Base-by-base conservation (phyloP, 1,139 yeast genomes). In the Saccharomycopsis hybrid region DNA sequence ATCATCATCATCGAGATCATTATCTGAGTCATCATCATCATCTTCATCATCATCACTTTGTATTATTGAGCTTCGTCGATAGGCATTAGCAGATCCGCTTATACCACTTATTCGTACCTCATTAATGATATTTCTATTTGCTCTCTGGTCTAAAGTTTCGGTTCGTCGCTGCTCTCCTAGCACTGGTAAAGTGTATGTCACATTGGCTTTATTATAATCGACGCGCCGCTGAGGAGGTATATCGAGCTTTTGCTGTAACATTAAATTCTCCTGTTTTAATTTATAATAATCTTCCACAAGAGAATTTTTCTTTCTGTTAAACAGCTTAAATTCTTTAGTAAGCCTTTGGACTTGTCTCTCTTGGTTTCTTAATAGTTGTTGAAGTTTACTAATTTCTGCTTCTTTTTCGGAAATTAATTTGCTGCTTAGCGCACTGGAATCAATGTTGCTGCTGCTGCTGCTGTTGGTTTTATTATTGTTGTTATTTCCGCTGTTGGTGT, bases 11-110 rank as follows among this genome's bases (percentile, higher is more conserved):
- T 30, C 25, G 29, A 29, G 9, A 13, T 48, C 50, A 2, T 39
- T 42, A 9, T 50, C 50, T 4, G 49, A 47, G 24, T 47, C 50
- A 13, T 41, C 50, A 18, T 47, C 50, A 29, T 48, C 51, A 40
- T 50, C 53, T 24, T 50, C 53, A 24, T 50, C 53, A 28, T 51
- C 52, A 27, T 51, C 54, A 35, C 54, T 51, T 41, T 51, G 54
- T 5, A 51, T 29, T 13, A 48, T 32, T 31, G 38, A 28, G 37
- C 42, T 49, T 13, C 9, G 35, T 33, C 29, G 30, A 8, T 41
- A 27, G 35, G 40, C 39, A 9, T 7, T 36, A 5, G 7, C 7
- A 24, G 18, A 13, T 5, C 39, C 18, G 18, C 18, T 18, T 11
- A 9, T 36, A 24, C 9, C 13, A 11, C 18, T 13, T n/a, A 5